Evolutionary conservation across 768 basidiomycete genomes (phyloP).

Genomic region (Amanita jacksonii): DNA sequence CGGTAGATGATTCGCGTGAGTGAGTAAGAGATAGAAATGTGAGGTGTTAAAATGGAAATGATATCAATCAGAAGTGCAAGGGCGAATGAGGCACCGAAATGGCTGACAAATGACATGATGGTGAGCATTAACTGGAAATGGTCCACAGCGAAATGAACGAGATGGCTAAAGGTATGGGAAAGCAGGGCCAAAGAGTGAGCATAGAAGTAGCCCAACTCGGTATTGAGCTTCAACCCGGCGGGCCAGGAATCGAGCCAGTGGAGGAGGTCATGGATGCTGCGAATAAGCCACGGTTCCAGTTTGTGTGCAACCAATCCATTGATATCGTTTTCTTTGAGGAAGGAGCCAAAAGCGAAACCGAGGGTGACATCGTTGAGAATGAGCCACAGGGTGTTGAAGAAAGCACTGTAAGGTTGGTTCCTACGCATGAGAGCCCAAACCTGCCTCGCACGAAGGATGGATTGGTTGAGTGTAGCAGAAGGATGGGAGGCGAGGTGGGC

Average conservation of each 20-base stretch:
- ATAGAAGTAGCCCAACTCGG: slow-evolving; percentile 83
- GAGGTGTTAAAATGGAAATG: slow-evolving; percentile 55
- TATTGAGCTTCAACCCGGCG: slow-evolving; percentile 91
- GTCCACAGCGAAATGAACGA: slow-evolving; percentile 1
- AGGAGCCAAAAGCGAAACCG: slow-evolving; percentile 61
- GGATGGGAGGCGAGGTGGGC: neutral
- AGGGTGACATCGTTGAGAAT: slow-evolving; percentile 85
- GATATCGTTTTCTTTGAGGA: slow-evolving; percentile 42
- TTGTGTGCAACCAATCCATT: neutral
- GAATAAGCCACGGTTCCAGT: slow-evolving; percentile 22
- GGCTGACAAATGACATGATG: slow-evolving; percentile 25
- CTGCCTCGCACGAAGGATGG: neutral
- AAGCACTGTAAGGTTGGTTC: slow-evolving; percentile 18
- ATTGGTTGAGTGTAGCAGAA: slow-evolving; percentile 3
- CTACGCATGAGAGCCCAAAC: neutral
- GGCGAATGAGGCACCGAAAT: slow-evolving; percentile 52
- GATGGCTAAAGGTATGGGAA: slow-evolving; percentile 4
- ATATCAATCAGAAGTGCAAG: slow-evolving; percentile 61
- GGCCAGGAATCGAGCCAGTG: slow-evolving; percentile 94
- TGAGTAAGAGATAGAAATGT: slow-evolving; percentile 63
- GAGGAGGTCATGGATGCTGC: slow-evolving; percentile 42
- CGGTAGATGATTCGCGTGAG: slow-evolving; percentile 53
- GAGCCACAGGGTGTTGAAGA: slow-evolving; percentile 90
- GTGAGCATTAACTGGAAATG: slow-evolving; percentile 15
- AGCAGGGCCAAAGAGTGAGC: slow-evolving; percentile 50